Conservation (phyloP, 2,329 filamentous ascomycete species). For the Alternaria alternata region DNA sequence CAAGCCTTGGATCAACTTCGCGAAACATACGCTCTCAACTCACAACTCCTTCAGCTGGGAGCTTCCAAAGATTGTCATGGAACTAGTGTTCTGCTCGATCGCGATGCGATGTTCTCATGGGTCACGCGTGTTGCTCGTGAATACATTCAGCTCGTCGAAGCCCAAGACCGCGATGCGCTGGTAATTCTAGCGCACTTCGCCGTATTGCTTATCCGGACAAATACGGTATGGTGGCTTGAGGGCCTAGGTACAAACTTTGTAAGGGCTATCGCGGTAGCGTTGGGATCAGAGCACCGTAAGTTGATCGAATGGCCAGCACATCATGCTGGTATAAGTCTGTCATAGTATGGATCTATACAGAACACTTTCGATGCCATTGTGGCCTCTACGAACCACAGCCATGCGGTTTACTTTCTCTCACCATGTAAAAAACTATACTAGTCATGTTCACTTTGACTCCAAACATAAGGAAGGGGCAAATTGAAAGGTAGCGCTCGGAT, state of each 20-base stretch:
- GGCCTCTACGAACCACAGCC: not conserved
- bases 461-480: no score
- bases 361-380: rapidly evolving
- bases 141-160: not conserved
- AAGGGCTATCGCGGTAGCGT: not conserved
- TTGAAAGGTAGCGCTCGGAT: no score
- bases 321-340: not conserved
- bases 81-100: not conserved
- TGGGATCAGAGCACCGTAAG: not conserved
- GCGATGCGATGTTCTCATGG: not conserved
- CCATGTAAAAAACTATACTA: no score
- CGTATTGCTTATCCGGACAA: not conserved
- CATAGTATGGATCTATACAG: not conserved
- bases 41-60: not conserved
- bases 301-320: not conserved
- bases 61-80: not conserved
- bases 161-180: not conserved
- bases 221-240: not conserved
- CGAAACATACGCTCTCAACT: not conserved
- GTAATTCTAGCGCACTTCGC: not conserved
- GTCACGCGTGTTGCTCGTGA: not conserved
- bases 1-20: not conserved
- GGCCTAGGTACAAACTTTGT: not conserved
- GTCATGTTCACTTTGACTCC: no score
- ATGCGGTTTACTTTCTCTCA: not conserved